Base-by-base conservation (phyloP, 2,329 filamentous ascomycete genomes). In the Aspergillus oerlinghausenensis region DNA sequence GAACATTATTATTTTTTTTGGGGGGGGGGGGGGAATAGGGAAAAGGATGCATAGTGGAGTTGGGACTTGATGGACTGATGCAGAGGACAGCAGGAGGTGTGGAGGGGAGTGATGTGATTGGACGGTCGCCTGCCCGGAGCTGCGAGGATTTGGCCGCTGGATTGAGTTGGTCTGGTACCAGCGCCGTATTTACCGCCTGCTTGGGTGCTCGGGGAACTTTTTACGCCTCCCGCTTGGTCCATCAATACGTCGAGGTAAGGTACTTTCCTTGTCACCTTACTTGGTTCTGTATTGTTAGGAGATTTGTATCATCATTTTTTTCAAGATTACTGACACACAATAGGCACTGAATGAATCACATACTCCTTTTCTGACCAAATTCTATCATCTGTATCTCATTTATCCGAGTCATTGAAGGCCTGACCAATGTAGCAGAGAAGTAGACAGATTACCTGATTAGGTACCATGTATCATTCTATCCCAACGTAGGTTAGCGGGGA, bases 61-160 rank as follows among this genome's bases (percentile, higher is more conserved):
- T 32, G 56, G 50, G 56, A 53, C 50, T 55, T 55, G 55, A 55
- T 54, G 50, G 54, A 54, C 50, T 55, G 56, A 51, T 50, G 55
- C 55, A 52, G 51, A 45, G 56, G 50, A 51, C 51, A 54, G 50
- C 54, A 55, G 57, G 59, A 57, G 60, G 56, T 56, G 59, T 61
- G 58, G 51, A 52, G 49, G 55, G 55, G 10, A 23, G 45, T 8
- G 49, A 19, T 49, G 51, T 63, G 54, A 66, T 65, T 66, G 63
- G 63, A 52, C 56, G 62, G 63, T 65, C 59, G 52, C 54, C 57
- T 50, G 49, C 57, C 59, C 60, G 60, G 56, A 61, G 60, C 62
- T 60, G 59, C 40, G 58, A 58, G 55, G 57, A 58, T 58, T 51
- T 53, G 42, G 26, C 29, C 43, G 19, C 23, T 47, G 43, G 43